phyloP scores from a whole-genome alignment of 75 land plant genomes.

The Cunninghamia lanceolata region DNA sequence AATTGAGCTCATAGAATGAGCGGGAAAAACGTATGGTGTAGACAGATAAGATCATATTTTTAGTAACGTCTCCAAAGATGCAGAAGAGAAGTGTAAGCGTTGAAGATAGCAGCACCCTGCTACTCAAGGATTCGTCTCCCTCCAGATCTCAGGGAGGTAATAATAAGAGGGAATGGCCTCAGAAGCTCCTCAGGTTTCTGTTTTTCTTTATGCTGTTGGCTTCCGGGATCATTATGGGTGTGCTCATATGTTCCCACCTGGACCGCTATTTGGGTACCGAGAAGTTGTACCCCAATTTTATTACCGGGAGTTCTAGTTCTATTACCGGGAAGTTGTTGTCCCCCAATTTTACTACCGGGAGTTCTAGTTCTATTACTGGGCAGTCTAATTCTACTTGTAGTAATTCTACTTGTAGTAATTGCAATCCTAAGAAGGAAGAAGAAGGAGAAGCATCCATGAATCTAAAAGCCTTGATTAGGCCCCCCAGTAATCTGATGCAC shows the following conservation, averaged over 20 bases:
- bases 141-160: neutral
- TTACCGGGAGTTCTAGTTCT: too few species aligned
- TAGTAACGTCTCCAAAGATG: neutral
- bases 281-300: too few species aligned
- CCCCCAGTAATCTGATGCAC: constrained; percentile 40
- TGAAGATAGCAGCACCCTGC: neutral
- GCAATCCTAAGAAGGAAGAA: too few species aligned
- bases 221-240: constrained; percentile 34
- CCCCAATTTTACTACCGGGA: too few species aligned
- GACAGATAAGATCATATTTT: too few species aligned
- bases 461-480: constrained; percentile 41
- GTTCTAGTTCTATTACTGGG: too few species aligned
- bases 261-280: constrained; percentile 34
- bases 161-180: constrained; percentile 32
- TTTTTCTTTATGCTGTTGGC: constrained; percentile 42
- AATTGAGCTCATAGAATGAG: too few species aligned
- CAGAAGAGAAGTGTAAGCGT: neutral
- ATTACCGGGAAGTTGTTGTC: constrained; percentile 9
- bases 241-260: constrained; percentile 40
- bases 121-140: neutral
- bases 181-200: constrained; percentile 40
- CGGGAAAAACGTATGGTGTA: too few species aligned
- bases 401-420: neutral
- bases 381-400: constrained; percentile 5
- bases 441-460: neutral